Evolutionary conservation across 371 early-diverging fungal genomes (phyloP), one percentile per base, ranked within the genome.

Genomic region (Mucor indicus): DNA sequence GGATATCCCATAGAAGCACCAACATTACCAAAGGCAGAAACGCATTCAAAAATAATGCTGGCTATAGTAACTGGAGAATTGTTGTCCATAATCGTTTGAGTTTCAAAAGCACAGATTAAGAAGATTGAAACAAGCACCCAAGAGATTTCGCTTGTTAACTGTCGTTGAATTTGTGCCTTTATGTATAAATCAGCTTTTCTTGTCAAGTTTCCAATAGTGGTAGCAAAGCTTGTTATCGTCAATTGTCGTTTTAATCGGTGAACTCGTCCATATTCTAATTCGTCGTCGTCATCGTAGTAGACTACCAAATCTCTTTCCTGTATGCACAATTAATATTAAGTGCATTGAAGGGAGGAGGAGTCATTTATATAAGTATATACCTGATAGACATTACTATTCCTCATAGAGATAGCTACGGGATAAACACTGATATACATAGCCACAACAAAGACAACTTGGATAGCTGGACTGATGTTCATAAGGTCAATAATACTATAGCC

Each of bases 231-330:
- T 8, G 36, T 67, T 2, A 75, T 42, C 0, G 75, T 75, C 1
- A 61, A 35, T 39, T 67, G 55, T 2, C 75, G 53, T 17, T 53
- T 57, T 7, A 75, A 36, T 10, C 48, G 55, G 13, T 69, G 50
- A 20, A 67, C 55, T 0, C 60, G 53, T 9, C 39, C 9, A 17
- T 57, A 59, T 1, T 41, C 59, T 4, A 40, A 22, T 5, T 57
- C 49, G 3, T 43, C 33, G 3, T 64, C 66, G 3, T 61, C 53
- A 15, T 59, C 53, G 10, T 64, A 62, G 21, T 60, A 75, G 10
- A 75, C 69, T 11, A 72, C 75, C 19, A 75, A 60, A 1, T 72
- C 64, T 42, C 75, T 64, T 55, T 75, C 71, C 75, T 74, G 53
- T 29, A 19, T 21, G n/a, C n/a, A n/a, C n/a, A n/a, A n/a, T n/a